Conservation (phyloP, 441 rosid species). For the Erodium chrysanthum region DNA sequence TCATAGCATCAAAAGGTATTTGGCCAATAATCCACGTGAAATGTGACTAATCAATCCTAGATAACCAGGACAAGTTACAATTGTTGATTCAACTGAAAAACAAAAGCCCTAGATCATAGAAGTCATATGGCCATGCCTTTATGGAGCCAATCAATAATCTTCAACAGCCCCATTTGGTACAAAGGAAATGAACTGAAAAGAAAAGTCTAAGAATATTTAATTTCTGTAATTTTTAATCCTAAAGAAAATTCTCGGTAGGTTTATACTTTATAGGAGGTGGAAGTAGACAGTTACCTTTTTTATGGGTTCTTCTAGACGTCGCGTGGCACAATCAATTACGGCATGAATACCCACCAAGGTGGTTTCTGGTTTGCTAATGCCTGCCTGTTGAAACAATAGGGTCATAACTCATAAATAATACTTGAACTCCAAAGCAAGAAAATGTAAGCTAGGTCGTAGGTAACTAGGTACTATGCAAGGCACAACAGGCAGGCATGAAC, state of each 20-base stretch:
- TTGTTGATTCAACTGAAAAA: background rate
- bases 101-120: background rate
- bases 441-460: background rate
- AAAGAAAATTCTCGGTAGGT: background rate
- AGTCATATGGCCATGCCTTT: background rate
- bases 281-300: slow-evolving; percentile 40
- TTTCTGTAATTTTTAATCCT: background rate
- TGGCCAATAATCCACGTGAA: background rate
- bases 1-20: background rate
- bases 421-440: background rate
- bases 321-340: slow-evolving; percentile 80
- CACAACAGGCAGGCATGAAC: no score
- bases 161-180: background rate
- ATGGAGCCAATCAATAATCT: background rate
- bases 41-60: background rate
- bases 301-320: slow-evolving; percentile 93
- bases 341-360: slow-evolving; percentile 89
- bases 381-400: slow-evolving; percentile 48
- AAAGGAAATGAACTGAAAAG: background rate
- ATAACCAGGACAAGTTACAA: background rate
- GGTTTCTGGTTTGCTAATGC: slow-evolving; percentile 85
- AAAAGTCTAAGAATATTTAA: no score
- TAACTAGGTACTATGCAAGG: background rate
- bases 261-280: background rate
- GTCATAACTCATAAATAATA: background rate